Evolutionary conservation across 208 protist genomes (phyloP), one percentile per base, ranked within the genome.

Genomic region (Leishmania arabica): DNA sequence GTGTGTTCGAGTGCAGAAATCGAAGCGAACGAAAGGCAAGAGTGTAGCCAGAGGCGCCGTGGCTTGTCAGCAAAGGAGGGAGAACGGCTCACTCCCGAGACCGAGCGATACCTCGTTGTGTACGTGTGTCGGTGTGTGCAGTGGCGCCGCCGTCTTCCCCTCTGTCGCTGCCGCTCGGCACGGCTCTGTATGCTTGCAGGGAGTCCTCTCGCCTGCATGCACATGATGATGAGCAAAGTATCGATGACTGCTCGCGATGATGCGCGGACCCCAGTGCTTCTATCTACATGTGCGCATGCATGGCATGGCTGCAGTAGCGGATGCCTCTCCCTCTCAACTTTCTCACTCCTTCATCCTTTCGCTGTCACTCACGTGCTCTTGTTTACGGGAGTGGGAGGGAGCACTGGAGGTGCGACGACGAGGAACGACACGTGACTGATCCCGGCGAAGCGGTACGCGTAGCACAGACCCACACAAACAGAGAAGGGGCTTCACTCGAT

Each of bases 311-410:
- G 13, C 69, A 31, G 21, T 34, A 27, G 21, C n/a, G n/a, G 19
- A 5, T 21, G 49, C 21, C 65, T 79, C 31, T 85, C n/a, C 68
- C 42, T 72, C 54, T 40, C 62, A 0, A 21, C 62, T 40, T 68
- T 40, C 62, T 68, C 68, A 78, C 42, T 11, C 68, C 45, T 71
- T 69, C 3, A 69, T 54, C 66, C 69, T 34, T 79, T 47, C 62
- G 40, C n/a, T 53, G 45, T 51, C 9, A 40, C 42, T 3, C 42
- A 15, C 68, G 24, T 73, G 17, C 68, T 31, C 45, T 51, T 73
- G 19, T 11, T 53, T 68, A 11, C 62, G 13, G 13, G 34, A 11
- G 34, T 19, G 24, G 17, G 42, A 51, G 40, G 19, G 27, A 5
- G 17, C 65, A 24, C 65, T 70, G 40, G 17, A 31, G 68, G 21